Percentiles rank a stretch among this genome's conserved stretches.
Conservation (phyloP, 306 rosid species). For the Cercis canadensis region DNA sequence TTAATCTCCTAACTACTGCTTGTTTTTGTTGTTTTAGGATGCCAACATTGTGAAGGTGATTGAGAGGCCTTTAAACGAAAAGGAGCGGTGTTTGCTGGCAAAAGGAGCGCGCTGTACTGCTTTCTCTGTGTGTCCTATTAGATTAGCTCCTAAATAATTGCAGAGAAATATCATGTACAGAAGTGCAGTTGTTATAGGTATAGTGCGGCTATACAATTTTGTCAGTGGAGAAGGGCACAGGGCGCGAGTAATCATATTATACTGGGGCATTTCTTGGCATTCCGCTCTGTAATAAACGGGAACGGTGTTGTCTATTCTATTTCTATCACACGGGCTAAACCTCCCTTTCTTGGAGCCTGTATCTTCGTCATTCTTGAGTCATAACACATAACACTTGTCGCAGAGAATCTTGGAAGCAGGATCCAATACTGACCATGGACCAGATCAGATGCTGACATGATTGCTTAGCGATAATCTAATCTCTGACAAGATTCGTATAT, state of each 20-base stretch:
- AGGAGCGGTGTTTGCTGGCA: constrained; percentile 87
- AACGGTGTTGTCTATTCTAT: neutral
- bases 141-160: constrained; percentile 76
- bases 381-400: too few relatives aligned
- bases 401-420: too few relatives aligned
- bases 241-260: neutral
- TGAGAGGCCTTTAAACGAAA: constrained; percentile 87
- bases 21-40: constrained; percentile 59
- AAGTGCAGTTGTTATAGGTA: constrained; percentile 20
- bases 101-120: constrained; percentile 97
- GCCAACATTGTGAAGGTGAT: constrained; percentile 88
- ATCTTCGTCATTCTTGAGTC: too few relatives aligned
- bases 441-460: too few relatives aligned
- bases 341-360: neutral
- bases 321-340: neutral
- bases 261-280: constrained; percentile 22
- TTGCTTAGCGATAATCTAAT: too few relatives aligned
- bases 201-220: constrained; percentile 31
- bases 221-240: too few relatives aligned
- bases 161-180: constrained; percentile 12
- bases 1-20: constrained; percentile 29
- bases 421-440: too few relatives aligned
- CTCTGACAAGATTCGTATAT: too few relatives aligned
- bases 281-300: constrained; percentile 10
- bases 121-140: constrained; percentile 86